Percentiles rank a stretch among this genome's conserved stretches.
Evolutionary conservation across 1,139 yeast genomes (phyloP).

Genomic region (Groenewaldozyma sp.): DNA sequence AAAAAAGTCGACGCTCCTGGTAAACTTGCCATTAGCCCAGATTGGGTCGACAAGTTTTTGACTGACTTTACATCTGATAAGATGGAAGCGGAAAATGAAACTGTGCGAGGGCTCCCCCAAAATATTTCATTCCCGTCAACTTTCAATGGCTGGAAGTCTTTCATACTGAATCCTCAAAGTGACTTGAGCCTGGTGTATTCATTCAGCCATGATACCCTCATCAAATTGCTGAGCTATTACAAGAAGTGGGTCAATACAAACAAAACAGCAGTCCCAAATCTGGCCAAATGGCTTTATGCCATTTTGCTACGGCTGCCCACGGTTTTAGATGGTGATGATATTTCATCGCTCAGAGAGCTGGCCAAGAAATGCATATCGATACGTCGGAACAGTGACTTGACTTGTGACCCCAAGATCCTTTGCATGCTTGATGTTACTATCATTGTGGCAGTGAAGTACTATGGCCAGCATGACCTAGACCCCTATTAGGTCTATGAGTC

Average conservation of each 20-base stretch:
- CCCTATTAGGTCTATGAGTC: no score
- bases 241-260: conserved; percentile 22
- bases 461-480: conserved; percentile 28
- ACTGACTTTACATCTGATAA: not conserved
- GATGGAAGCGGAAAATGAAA: not conserved
- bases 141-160: conserved; percentile 19
- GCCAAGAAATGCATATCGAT: conserved; percentile 33
- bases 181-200: conserved; percentile 7
- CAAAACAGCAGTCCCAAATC: conserved; percentile 8
- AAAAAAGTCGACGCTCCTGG: not conserved
- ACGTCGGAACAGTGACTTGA: conserved; percentile 1
- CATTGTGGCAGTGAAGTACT: conserved; percentile 25
- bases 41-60: not conserved
- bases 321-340: conserved; percentile 30
- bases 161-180: conserved; percentile 10
- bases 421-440: conserved; percentile 24
- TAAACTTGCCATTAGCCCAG: not conserved
- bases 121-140: conserved; percentile 17
- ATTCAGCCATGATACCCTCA: conserved; percentile 15
- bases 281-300: conserved; percentile 33
- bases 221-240: conserved; percentile 20
- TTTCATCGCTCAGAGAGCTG: conserved; percentile 33
- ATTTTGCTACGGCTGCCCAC: conserved; percentile 33
- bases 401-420: conserved; percentile 12
- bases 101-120: not conserved